phyloP scores from a whole-genome alignment of 2,329 filamentous ascomycete genomes.

The Trichoderma breve region DNA sequence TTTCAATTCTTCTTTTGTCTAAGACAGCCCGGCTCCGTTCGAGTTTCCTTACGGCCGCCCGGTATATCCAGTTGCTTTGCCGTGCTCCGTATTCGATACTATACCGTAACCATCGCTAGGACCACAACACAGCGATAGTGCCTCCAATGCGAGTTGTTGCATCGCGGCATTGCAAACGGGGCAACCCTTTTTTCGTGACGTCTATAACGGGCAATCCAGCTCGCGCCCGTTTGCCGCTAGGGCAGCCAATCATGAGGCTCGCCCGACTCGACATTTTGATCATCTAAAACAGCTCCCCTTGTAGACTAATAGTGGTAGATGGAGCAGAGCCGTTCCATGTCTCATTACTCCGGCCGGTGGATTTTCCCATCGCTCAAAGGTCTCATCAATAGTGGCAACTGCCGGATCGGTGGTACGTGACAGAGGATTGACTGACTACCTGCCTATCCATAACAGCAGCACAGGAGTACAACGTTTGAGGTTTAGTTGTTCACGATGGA shows the following conservation, averaged over 20 bases:
- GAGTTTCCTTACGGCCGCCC: not conserved
- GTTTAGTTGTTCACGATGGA: not conserved
- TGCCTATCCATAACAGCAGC: not conserved
- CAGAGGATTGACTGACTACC: not conserved
- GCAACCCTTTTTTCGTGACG: not conserved
- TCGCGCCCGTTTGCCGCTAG: not conserved
- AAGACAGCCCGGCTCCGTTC: not conserved
- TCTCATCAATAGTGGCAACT: constrained; percentile 17
- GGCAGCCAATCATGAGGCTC: not conserved
- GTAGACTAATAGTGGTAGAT: not conserved
- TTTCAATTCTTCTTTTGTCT: not conserved
- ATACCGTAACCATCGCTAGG: not conserved
- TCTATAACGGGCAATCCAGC: not conserved
- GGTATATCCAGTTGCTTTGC: not conserved
- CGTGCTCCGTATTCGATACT: not conserved
- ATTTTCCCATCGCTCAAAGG: not conserved
- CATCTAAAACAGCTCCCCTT: not conserved
- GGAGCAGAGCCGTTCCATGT: not conserved
- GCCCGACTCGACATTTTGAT: not conserved
- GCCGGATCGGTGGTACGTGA: constrained; percentile 11
- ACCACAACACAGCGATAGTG: not conserved
- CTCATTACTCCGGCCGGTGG: not conserved
- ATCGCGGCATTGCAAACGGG: not conserved
- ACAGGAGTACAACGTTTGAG: not conserved
- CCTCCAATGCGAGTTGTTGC: not conserved